phyloP scores from a whole-genome alignment of 352 stramenopile genomes.

The Aphanomyces cochlioides region DNA sequence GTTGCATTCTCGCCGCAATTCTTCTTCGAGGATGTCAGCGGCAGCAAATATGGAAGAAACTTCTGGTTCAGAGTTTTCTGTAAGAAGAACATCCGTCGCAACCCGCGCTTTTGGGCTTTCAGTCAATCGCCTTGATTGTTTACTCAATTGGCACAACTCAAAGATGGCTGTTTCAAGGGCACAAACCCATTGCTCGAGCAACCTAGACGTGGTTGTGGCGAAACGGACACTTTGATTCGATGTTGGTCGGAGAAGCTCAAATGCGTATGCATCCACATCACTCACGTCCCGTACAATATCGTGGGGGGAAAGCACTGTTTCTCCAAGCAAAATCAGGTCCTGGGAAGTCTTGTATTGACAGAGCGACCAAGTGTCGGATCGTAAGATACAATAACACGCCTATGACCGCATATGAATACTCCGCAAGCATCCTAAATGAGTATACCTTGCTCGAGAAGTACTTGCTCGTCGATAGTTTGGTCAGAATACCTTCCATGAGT shows the following conservation, averaged over 20 bases:
- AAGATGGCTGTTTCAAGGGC: slow-evolving; percentile 48
- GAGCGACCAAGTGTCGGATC: slow-evolving; percentile 39
- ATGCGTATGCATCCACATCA: slow-evolving; percentile 35
- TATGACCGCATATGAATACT: not conserved
- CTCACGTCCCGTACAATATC: slow-evolving; percentile 57
- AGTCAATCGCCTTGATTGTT: not conserved
- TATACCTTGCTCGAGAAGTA: slow-evolving; percentile 56
- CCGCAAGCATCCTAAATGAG: not conserved
- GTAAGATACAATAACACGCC: slow-evolving; percentile 57
- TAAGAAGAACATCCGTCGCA: not conserved
- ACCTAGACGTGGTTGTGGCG: slow-evolving; percentile 35
- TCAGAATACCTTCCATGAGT: slow-evolving; percentile 51
- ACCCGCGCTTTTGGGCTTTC: not conserved
- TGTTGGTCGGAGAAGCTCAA: slow-evolving; percentile 44
- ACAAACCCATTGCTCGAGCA: slow-evolving; percentile 49
- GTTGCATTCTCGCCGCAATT: slow-evolving; percentile 19
- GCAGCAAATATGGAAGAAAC: slow-evolving; percentile 35
- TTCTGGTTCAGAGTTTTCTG: slow-evolving; percentile 31
- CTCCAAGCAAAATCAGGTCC: slow-evolving; percentile 37
- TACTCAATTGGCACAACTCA: slow-evolving; percentile 13
- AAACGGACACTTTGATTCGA: slow-evolving; percentile 41
- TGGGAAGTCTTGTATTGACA: slow-evolving; percentile 43
- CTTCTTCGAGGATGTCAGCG: slow-evolving; percentile 35
- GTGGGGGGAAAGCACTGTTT: slow-evolving; percentile 47
- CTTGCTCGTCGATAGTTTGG: slow-evolving; percentile 48